Evolutionary conservation across 148 eudicot species (phyloP).

Genomic region (Silene latifolia): DNA sequence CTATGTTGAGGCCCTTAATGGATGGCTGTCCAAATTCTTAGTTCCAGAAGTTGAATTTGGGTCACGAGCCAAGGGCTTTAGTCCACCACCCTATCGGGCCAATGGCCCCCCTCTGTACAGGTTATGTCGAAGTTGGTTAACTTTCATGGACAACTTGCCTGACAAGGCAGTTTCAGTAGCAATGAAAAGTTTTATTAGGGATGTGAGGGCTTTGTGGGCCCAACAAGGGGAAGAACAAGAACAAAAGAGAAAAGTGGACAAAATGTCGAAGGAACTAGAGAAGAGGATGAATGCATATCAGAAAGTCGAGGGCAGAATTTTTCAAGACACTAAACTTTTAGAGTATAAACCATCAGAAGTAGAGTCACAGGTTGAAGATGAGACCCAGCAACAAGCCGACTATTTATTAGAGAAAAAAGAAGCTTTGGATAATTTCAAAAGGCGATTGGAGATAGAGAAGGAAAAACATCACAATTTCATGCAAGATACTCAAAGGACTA

Average conservation of each 20-base stretch:
- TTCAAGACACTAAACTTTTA: constrained; percentile 47
- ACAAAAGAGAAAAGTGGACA: constrained; percentile 78
- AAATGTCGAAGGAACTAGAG: constrained; percentile 73
- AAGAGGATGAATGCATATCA: constrained; percentile 58
- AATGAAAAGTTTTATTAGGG: constrained; percentile 71
- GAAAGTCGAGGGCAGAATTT: constrained; percentile 55
- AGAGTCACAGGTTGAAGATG: constrained; percentile 33
- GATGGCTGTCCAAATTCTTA: constrained; percentile 85
- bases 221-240: constrained; percentile 87
- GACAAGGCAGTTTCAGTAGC: constrained; percentile 63
- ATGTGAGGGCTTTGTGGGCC: constrained; percentile 61
- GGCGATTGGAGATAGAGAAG: constrained; percentile 70
- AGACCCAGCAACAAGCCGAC: constrained; percentile 41
- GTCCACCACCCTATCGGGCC: constrained; percentile 35
- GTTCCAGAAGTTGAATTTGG: constrained; percentile 71
- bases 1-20: constrained; percentile 67
- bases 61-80: constrained; percentile 41
- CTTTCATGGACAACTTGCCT: constrained; percentile 61
- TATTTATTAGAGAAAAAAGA: constrained; percentile 58
- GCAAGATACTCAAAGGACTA: constrained; percentile 74
- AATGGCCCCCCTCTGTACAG: constrained; percentile 74
- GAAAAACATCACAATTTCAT: constrained; percentile 69
- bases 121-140: constrained; percentile 68
- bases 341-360: constrained; percentile 42
- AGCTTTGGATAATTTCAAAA: constrained; percentile 46